Evolutionary conservation across 208 protist genomes (phyloP), one percentile per base, ranked within the genome.

Genomic region (Crithidia brevicula): DNA sequence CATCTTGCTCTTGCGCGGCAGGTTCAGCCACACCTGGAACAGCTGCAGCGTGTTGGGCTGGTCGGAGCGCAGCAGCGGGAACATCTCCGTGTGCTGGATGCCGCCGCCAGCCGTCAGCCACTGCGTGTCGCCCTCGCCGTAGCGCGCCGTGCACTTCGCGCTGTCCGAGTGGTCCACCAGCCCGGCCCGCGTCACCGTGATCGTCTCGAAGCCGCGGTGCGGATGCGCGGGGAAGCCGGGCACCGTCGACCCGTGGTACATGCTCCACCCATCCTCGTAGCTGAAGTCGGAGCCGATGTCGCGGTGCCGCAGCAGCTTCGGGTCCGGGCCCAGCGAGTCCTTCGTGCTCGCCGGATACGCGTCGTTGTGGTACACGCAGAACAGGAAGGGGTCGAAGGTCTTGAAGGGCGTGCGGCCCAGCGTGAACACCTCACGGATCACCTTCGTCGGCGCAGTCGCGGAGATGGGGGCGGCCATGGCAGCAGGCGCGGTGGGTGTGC

Each of bases 31-130:
- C 1, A 98, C 34, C 82, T 98, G 93, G 23, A 82, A 83, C 3
- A 86, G 57, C 62, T 79, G 67, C 46, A 73, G 60, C 49, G 58
- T 47, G 65, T 81, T 88, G 46, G 75, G 80, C 53, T 40, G 59
- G 62, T 86, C 58, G 3, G 49, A 30, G 61, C 69, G 47, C 25
- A 83, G 62, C 42, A 82, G 54, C 9, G 77, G 69, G 47, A 91
- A 92, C 72, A 91, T 90, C 61, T 97, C 91, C 33, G 67, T 45
- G 78, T 98, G 95, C 50, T 97, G 74, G 20, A 98, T 88, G 25
- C 94, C 96, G 25, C 79, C 59, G 49, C 87, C 96, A 3, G 96
- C 93, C 4, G 93, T 98, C 87, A 97, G 96, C 90, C 93, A 97
- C 78, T 98, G 95, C 58, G 94, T 88, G 31, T 88, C 81, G 15